Evolutionary conservation across 169 alveolate species (phyloP), one percentile per base, ranked within the genome.

Genomic region (Theileria luwenshuni): DNA sequence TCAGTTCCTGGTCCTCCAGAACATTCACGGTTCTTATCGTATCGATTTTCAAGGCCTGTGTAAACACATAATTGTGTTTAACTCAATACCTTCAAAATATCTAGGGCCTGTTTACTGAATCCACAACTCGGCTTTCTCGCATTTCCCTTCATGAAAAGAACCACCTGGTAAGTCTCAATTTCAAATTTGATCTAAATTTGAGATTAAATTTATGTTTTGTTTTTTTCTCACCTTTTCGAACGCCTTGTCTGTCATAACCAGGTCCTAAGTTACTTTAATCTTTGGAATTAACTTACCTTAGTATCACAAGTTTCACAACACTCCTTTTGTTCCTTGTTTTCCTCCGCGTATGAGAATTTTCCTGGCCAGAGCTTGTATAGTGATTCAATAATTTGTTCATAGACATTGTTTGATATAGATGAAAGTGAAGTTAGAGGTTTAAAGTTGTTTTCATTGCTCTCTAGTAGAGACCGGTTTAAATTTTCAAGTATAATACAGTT

Each of bases 1-100:
- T 83, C 28, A 95, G 74, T 25, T 76, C 77, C 47, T 83, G 87
- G 54, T 91, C 90, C 48, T 85, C 93, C 38, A 95, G 83, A 38
- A 95, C 92, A 80, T 95, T 92, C 5, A 95, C 96, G 23, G 90
- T 81, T 15, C 86, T 69, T 56, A 90, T 94, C 48, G 83, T 84
- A 8, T 72, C 81, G 47, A 86, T 91, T 69, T 83, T 81, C 52
- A 83, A 51, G 23, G 73, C 67, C 89, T 81, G 30, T 7, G 25
- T 7, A n/a, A 27, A 42, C 30, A 56, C 27, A 23, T 49, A 0
- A 15, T 27, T 19, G 10, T 0, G 7, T 13, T 12, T 13, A 8
- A 10, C 19, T 12, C 10, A 38, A 5, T 74, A 90, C 86, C 88
- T 85, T 88, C 62, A 90, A 54, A 41, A 89, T 83, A 32, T 90